These are phyloP conservation scores for Erucastrum elatum DNA, from an alignment of 345 rosid species.

Conservation along the genomic window DNA sequence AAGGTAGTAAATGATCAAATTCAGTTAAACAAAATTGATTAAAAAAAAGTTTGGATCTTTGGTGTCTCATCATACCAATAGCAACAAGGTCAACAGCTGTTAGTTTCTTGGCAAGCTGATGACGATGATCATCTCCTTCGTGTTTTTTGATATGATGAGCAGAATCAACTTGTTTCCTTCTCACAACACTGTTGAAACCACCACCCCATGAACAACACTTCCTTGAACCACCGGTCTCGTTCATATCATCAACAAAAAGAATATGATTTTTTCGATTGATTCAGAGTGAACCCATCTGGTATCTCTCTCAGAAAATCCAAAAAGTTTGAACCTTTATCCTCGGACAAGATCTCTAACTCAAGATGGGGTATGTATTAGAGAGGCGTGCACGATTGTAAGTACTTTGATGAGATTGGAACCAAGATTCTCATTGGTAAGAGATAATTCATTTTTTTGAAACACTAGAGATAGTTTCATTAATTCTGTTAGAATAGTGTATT, in stretches of 20 bases:
- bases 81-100: conserved; percentile 68
- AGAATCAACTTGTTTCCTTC: conserved; percentile 86
- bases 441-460: background rate
- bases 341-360: background rate
- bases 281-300: background rate
- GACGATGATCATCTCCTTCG: conserved; percentile 35
- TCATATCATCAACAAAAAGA: conserved; percentile 35
- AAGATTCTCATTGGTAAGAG: conserved; percentile 12
- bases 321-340: background rate
- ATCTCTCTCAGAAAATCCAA: background rate
- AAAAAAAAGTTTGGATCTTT: conserved; percentile 24
- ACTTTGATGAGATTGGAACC: conserved; percentile 10
- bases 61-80: conserved; percentile 51
- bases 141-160: conserved; percentile 34
- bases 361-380: background rate
- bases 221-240: conserved; percentile 31
- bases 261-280: conserved; percentile 1
- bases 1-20: background rate
- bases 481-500: conserved; percentile 1
- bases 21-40: background rate
- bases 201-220: conserved; percentile 31
- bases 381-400: conserved; percentile 23
- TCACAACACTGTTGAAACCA: conserved; percentile 46
- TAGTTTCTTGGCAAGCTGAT: conserved; percentile 65
- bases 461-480: too few relatives aligned